phyloP scores from a whole-genome alignment of 768 basidiomycete genomes.

The Mycena indigotica region DNA sequence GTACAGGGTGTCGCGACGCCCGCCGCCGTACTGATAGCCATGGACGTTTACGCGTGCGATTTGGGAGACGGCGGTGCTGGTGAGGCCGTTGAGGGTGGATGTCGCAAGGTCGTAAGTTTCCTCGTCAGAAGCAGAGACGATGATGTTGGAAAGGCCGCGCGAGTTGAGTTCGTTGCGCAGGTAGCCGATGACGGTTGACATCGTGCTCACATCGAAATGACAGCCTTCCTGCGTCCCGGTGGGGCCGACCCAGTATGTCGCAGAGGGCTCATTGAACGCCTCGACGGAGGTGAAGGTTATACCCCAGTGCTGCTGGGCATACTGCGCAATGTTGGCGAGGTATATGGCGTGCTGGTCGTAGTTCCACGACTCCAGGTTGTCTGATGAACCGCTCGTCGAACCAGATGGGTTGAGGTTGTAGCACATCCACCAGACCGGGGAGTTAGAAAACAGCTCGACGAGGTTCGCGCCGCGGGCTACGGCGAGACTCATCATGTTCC shows the following conservation, averaged over 20 bases:
- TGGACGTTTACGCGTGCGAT: conserved; percentile 22
- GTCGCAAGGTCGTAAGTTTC: conserved; percentile 21
- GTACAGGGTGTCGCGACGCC: conserved; percentile 18
- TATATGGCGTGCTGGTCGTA: conserved; percentile 22
- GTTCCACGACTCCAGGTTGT: conserved; percentile 26
- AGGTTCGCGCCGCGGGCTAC: conserved; percentile 17
- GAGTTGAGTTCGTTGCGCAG: conserved; percentile 22
- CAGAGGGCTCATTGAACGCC: conserved; percentile 25
- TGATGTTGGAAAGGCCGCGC: conserved; percentile 16
- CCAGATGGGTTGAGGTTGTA: conserved; percentile 23
- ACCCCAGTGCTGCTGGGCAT: conserved; percentile 13
- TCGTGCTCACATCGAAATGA: conserved; percentile 24
- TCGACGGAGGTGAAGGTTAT: conserved; percentile 24
- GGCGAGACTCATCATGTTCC: conserved; percentile 18
- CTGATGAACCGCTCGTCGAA: conserved; percentile 14
- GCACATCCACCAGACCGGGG: conserved; percentile 22
- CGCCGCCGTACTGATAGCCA: conserved; percentile 21
- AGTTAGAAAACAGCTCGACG: conserved; percentile 24
- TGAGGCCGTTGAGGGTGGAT: conserved; percentile 6
- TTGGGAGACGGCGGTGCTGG: conserved; percentile 6
- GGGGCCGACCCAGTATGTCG: conserved; percentile 19
- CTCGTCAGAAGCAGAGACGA: conserved; percentile 21
- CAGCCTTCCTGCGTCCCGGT: conserved; percentile 24
- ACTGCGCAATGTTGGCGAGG: conserved; percentile 17
- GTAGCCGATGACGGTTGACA: conserved; percentile 17